Evolutionary conservation across 1,284 basidiomycete species (phyloP).

Genomic region (Hemileia vastatrix): DNA sequence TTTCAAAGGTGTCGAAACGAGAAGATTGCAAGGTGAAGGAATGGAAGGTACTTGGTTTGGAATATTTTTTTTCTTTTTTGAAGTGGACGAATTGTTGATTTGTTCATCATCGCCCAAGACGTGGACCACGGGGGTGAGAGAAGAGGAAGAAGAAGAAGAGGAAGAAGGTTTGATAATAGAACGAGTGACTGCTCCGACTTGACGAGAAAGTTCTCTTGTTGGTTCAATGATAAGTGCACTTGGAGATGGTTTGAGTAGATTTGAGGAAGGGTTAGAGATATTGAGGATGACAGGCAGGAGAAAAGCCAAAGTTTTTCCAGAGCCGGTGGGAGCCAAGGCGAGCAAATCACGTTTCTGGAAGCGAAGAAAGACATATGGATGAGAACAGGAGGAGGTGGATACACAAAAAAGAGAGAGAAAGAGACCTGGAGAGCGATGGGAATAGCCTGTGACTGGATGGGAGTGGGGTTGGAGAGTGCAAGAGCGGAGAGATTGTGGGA

Average conservation of each 20-base stretch:
- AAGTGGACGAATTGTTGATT: neutral
- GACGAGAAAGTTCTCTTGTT: neutral
- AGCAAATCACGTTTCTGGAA: slow-evolving; percentile 63
- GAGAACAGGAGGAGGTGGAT: neutral
- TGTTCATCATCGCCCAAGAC: neutral
- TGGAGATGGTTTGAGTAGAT: neutral
- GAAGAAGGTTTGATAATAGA: neutral
- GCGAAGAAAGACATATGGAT: neutral
- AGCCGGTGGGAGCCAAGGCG: slow-evolving; percentile 87
- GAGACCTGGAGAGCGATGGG: slow-evolving; percentile 40
- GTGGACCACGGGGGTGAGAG: neutral
- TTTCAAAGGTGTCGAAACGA: slow-evolving; percentile 70
- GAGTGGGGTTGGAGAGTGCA: too few species aligned
- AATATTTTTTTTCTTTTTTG: neutral
- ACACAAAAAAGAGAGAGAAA: neutral
- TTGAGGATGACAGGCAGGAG: slow-evolving; percentile 66
- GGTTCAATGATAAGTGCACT: neutral
- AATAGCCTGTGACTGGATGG: slow-evolving; percentile 41
- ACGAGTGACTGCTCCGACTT: neutral
- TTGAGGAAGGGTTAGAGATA: neutral
- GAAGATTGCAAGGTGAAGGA: slow-evolving; percentile 51
- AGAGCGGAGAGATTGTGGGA: too few species aligned
- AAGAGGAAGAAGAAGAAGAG: neutral
- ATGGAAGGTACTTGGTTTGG: neutral
- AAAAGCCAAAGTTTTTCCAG: slow-evolving; percentile 86